Percentiles rank a stretch among this genome's conserved stretches.
These are phyloP conservation scores for Lentinus brumalis DNA, from an alignment of 768 basidiomycete species.

Conservation along the genomic window DNA sequence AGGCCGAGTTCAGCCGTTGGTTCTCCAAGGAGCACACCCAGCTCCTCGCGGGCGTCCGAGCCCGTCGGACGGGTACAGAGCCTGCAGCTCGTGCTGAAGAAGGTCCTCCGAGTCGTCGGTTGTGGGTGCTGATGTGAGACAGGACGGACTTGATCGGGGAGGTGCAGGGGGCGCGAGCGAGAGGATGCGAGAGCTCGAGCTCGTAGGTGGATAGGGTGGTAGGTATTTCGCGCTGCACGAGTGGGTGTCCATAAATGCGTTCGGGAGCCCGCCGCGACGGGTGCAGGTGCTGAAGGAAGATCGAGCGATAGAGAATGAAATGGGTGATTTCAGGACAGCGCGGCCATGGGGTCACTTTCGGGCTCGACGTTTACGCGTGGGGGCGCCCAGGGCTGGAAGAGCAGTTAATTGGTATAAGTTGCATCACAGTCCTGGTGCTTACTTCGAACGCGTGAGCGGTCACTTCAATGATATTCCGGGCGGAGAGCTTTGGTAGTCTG, in stretches of 20 bases:
- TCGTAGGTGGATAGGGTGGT: neutral
- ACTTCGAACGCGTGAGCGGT: too few relatives aligned
- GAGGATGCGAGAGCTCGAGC: neutral
- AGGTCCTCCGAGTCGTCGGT: slow-evolving; percentile 10
- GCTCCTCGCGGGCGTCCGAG: slow-evolving; percentile 34
- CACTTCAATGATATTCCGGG: too few relatives aligned
- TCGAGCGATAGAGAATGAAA: slow-evolving; percentile 29
- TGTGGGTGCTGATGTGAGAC: too few relatives aligned
- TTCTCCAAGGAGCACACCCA: slow-evolving; percentile 32
- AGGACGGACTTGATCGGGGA: neutral
- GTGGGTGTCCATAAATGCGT: slow-evolving; percentile 32
- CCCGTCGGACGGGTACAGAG: slow-evolving; percentile 48
- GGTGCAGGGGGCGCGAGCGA: slow-evolving; percentile 19
- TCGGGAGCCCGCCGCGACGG: slow-evolving; percentile 46
- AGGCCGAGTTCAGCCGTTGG: slow-evolving; percentile 32
- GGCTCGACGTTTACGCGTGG: too few relatives aligned
- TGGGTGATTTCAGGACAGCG: too few relatives aligned
- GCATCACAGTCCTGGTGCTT: too few relatives aligned
- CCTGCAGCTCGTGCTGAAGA: slow-evolving; percentile 39
- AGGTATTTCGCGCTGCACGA: slow-evolving; percentile 45
- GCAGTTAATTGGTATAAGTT: too few relatives aligned
- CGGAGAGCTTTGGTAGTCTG: too few relatives aligned
- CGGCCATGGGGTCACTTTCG: too few relatives aligned
- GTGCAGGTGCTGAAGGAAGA: slow-evolving; percentile 35
- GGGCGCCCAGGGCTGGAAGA: too few relatives aligned